Evolutionary conservation across 352 stramenopile species (phyloP).

Genomic region (Globisporangium polare): DNA sequence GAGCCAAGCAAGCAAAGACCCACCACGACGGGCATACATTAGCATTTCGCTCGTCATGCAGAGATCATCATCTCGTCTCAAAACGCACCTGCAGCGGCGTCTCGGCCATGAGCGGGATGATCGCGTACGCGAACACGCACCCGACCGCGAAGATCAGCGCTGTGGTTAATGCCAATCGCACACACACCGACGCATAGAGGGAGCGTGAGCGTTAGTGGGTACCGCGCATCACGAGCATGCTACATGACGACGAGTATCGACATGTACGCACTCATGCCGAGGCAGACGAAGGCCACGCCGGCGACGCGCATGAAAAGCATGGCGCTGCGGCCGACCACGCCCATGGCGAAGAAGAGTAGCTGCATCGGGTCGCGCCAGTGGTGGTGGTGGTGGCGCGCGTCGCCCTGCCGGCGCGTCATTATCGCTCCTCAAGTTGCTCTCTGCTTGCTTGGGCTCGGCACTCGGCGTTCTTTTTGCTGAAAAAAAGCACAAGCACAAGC

Average conservation of each 20-base stretch:
- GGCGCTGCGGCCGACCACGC: conserved; percentile 26
- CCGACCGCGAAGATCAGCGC: conserved; percentile 40
- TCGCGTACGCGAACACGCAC: conserved; percentile 41
- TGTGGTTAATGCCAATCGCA: conserved; percentile 3
- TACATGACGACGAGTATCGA: neutral
- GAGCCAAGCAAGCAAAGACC: neutral
- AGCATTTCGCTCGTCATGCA: neutral
- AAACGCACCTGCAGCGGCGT: conserved; percentile 26
- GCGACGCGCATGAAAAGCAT: conserved; percentile 45
- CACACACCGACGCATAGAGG: neutral
- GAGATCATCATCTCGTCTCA: neutral
- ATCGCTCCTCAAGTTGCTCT: neutral
- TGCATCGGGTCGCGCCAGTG: conserved; percentile 60
- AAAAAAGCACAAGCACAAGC: conserved; percentile 6
- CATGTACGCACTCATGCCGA: conserved; percentile 36
- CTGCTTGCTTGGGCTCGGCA: neutral
- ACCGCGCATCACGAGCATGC: neutral
- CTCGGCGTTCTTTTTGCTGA: conserved; percentile 19
- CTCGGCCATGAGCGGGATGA: conserved; percentile 48
- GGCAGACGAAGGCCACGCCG: conserved; percentile 33
- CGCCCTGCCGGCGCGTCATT: conserved; percentile 1
- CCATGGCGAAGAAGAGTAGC: conserved; percentile 30
- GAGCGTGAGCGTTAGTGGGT: neutral
- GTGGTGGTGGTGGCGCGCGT: conserved; percentile 19
- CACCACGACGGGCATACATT: no score